Evolutionary conservation across 2,329 filamentous ascomycete species (phyloP).

Genomic region (Pseudogymnoascus sp.): DNA sequence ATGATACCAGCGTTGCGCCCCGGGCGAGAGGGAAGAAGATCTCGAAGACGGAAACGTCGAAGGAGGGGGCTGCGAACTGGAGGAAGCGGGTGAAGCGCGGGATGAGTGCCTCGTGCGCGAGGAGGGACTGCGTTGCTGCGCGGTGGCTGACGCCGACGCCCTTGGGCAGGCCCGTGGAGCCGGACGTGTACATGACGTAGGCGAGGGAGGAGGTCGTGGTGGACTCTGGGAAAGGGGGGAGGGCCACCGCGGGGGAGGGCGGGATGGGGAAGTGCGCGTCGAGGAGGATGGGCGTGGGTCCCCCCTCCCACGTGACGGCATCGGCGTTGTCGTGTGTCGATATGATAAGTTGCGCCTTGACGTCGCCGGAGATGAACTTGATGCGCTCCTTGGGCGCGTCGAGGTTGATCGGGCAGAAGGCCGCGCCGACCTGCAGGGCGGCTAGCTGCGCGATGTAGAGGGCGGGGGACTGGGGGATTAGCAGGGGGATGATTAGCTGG

Average conservation of each 20-base stretch:
- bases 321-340: conserved; percentile 44
- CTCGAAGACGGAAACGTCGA: conserved; percentile 91
- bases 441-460: conserved; percentile 73
- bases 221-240: background rate
- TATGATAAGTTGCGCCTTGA: conserved; percentile 60
- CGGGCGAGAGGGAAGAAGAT: conserved; percentile 81
- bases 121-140: conserved; percentile 70
- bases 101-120: conserved; percentile 72
- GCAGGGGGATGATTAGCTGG: conserved; percentile 58
- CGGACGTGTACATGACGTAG: conserved; percentile 91
- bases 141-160: conserved; percentile 75
- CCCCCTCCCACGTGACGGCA: conserved; percentile 29
- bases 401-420: conserved; percentile 76
- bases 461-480: conserved; percentile 67
- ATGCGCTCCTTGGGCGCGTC: conserved; percentile 71
- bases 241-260: background rate
- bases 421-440: conserved; percentile 70
- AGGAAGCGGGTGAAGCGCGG: conserved; percentile 72
- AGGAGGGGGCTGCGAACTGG: conserved; percentile 86
- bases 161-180: conserved; percentile 82
- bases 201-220: conserved; percentile 39
- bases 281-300: conserved; percentile 32
- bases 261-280: conserved; percentile 24
- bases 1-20: conserved; percentile 64
- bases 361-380: conserved; percentile 71